These are phyloP conservation scores for Schizonepeta tenuifolia DNA, from an alignment of 257 asterid species.

Conservation along the genomic window DNA sequence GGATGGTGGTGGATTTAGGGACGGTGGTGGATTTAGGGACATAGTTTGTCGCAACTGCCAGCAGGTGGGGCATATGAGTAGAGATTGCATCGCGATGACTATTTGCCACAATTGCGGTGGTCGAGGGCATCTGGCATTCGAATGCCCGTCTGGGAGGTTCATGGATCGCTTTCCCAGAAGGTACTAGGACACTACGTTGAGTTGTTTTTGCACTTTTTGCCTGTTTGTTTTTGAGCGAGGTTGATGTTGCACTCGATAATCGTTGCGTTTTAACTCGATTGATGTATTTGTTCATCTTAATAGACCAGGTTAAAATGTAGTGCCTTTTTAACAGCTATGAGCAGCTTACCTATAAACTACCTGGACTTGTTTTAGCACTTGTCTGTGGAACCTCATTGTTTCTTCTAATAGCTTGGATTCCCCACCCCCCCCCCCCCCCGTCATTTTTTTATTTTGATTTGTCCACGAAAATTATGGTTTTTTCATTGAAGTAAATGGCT, in stretches of 20 bases:
- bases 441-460: no score
- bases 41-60: constrained; percentile 77
- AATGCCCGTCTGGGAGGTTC: constrained; percentile 86
- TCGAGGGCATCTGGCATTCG: constrained; percentile 79
- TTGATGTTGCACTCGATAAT: constrained; percentile 12
- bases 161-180: constrained; percentile 72
- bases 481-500: no score
- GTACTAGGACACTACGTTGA: constrained; percentile 49
- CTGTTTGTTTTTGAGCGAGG: constrained; percentile 28
- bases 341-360: background rate
- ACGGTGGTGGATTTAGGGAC: constrained; percentile 55
- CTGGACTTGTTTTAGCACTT: background rate
- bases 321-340: background rate
- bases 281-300: constrained; percentile 17
- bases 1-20: constrained; percentile 53
- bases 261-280: background rate
- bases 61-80: constrained; percentile 84
- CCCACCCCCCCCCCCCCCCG: no score
- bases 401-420: background rate
- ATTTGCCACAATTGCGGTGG: constrained; percentile 94
- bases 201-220: constrained; percentile 41
- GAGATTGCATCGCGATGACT: constrained; percentile 68
- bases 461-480: no score
- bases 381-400: background rate
- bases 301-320: constrained; percentile 21